These are phyloP conservation scores for Penicillium olsonii DNA, from an alignment of 2,329 filamentous ascomycete genomes.

Conservation along the genomic window DNA sequence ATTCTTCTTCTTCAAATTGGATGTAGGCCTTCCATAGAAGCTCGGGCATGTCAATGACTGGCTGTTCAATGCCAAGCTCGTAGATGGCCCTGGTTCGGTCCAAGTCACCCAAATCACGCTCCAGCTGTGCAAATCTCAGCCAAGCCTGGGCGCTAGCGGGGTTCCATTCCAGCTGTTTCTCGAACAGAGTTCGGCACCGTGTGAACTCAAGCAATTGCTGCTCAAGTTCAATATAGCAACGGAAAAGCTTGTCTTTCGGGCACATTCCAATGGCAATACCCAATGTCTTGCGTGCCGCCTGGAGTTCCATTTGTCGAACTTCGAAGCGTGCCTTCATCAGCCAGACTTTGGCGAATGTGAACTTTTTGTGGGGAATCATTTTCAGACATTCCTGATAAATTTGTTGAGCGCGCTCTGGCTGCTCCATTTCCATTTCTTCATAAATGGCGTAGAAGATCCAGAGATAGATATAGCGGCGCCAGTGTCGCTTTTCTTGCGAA, in stretches of 20 bases:
- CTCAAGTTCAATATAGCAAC: constrained; percentile 90
- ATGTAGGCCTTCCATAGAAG: constrained; percentile 98
- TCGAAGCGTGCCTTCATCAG: constrained; percentile 91
- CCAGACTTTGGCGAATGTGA: constrained; percentile 98
- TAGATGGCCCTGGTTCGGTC: constrained; percentile 88
- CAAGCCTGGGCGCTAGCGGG: constrained; percentile 87
- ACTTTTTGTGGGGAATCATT: constrained; percentile 90
- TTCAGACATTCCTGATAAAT: constrained; percentile 88
- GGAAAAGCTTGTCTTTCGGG: constrained; percentile 93
- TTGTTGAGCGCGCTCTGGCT: constrained; percentile 76
- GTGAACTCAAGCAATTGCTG: constrained; percentile 92
- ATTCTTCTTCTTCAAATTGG: constrained; percentile 96
- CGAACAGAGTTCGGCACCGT: constrained; percentile 85
- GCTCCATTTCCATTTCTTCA: constrained; percentile 85
- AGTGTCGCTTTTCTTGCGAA: constrained; percentile 94
- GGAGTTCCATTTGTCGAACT: constrained; percentile 79
- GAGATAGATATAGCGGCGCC: constrained; percentile 94
- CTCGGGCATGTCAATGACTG: constrained; percentile 92
- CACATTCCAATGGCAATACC: constrained; percentile 91
- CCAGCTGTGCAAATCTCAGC: constrained; percentile 94
- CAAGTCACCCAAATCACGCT: constrained; percentile 85
- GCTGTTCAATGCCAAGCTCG: constrained; percentile 82
- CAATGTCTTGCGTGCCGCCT: constrained; percentile 80
- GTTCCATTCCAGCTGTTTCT: constrained; percentile 93
- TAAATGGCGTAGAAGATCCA: constrained; percentile 97